phyloP scores from a whole-genome alignment of 2,329 filamentous ascomycete species.

The Fusarium sublunatum region DNA sequence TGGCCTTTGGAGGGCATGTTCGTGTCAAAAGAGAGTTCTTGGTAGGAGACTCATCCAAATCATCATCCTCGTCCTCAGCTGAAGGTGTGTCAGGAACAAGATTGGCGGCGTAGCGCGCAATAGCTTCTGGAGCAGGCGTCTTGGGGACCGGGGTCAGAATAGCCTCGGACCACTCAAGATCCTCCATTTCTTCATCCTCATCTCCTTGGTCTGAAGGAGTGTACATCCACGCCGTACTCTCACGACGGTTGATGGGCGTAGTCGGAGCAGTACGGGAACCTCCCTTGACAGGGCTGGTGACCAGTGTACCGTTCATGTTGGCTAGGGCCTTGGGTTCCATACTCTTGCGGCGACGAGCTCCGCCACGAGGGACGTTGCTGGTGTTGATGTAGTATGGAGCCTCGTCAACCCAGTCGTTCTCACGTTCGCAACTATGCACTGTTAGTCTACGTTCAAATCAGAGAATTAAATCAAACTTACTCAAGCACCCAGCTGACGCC shows the following conservation, averaged over 20 bases:
- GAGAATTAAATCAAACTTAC: conserved; percentile 62
- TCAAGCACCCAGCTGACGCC: conserved; percentile 90
- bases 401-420: conserved; percentile 82
- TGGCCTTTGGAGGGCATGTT: conserved; percentile 66
- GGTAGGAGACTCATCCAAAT: conserved; percentile 47
- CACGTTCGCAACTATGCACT: conserved; percentile 73
- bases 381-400: conserved; percentile 75
- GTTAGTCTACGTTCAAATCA: conserved; percentile 44
- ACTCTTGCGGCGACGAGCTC: conserved; percentile 78
- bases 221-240: conserved; percentile 66
- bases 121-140: conserved; percentile 67
- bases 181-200: conserved; percentile 54
- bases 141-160: conserved; percentile 68
- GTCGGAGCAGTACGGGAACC: conserved; percentile 54
- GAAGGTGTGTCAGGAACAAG: conserved; percentile 59
- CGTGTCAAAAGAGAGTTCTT: conserved; percentile 58
- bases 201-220: conserved; percentile 61
- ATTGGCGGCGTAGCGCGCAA: conserved; percentile 64
- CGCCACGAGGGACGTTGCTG: conserved; percentile 73
- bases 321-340: conserved; percentile 81
- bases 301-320: conserved; percentile 74
- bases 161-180: conserved; percentile 56
- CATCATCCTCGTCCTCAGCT: conserved; percentile 47
- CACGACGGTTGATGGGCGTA: conserved; percentile 63
- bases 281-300: conserved; percentile 56